Evolutionary conservation across 805 yeast species (phyloP), one percentile per base, ranked within the genome.

Genomic region (Jamesozyma hellenica): DNA sequence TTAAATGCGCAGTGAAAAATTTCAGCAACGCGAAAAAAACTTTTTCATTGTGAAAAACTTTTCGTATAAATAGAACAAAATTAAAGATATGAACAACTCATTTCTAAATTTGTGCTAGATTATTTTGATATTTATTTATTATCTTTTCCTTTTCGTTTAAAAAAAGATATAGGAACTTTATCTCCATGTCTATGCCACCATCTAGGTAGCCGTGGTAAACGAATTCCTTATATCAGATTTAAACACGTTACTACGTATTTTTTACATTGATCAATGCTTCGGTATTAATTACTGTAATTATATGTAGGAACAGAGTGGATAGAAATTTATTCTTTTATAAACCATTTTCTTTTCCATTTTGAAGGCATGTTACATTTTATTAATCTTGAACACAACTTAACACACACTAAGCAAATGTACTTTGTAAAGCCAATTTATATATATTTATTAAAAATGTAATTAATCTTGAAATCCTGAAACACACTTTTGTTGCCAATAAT

Each of bases 151-250:
- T 28, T 34, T 28, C 3, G 21, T 23, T 16, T 28, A 31, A 12
- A 40, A 40, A 39, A 18, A 21, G 12, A 18, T 35, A 42, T 52
- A 34, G 70, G 72, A 70, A 50, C 42, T 51, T 50, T 68, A 72
- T 72, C 76, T 48, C 74, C 71, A 62, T 56, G 54, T 52, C 61
- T 64, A 58, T 64, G 72, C 54, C 67, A 46, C 42, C 36, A 19
- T 28, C 44, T 34, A 59, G 68, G 53, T 61, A 60, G 56, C 52
- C 50, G 60, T 65, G 75, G 75, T 73, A 74, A 74, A 74, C 78
- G 74, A 71, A 56, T 58, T 76, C 77, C 78, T 58, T 36, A 73
- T 41, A 73, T 44, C 35, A 53, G 31, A 36, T 38, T 41, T 41
- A 33, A 26, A 33, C 51, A 40, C 38, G 42, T 38, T 38, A 27